These are phyloP conservation scores for Fusarium proliferatum DNA, from an alignment of 2,329 filamentous ascomycete species.

Conservation along the genomic window DNA sequence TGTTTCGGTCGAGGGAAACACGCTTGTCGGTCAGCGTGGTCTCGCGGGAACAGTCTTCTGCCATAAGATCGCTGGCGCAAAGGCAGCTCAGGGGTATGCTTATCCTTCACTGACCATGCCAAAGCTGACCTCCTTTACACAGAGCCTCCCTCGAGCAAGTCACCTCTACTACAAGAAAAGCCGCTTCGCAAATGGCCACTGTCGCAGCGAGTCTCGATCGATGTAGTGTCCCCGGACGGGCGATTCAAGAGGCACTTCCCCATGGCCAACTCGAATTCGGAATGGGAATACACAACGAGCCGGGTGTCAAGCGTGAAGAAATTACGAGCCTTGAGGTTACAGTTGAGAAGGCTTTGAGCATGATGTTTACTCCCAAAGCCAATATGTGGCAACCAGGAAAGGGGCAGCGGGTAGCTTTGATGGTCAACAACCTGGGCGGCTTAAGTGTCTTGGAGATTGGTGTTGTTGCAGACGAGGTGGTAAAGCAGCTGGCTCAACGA, in stretches of 20 bases:
- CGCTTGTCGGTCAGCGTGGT: conserved; percentile 40
- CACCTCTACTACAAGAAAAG: conserved; percentile 23
- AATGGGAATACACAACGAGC: conserved; percentile 45
- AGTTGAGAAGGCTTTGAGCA: conserved; percentile 32
- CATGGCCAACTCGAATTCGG: conserved; percentile 39
- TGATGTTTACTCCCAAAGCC: conserved; percentile 38
- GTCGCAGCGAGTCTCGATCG: conserved; percentile 42
- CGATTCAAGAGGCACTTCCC: conserved; percentile 36
- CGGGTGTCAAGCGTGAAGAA: conserved; percentile 39
- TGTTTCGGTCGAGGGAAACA: conserved; percentile 41
- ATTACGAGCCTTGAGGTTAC: conserved; percentile 30
- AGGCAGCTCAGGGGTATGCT: conserved; percentile 37
- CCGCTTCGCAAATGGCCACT: conserved; percentile 42
- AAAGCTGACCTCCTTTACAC: conserved; percentile 6
- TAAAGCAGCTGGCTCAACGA: conserved; percentile 21
- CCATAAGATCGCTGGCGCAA: conserved; percentile 42
- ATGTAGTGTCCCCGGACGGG: conserved; percentile 38
- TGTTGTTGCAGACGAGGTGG: conserved; percentile 41
- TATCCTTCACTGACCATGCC: neutral
- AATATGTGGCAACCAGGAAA: conserved; percentile 38
- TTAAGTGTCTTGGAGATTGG: conserved; percentile 40
- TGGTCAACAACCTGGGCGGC: conserved; percentile 44
- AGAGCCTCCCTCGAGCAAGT: conserved; percentile 37
- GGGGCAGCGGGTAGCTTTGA: conserved; percentile 32
- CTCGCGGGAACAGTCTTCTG: conserved; percentile 41